Base-by-base conservation (phyloP, 371 early-diverging fungal genomes). In the Blyttiomyces sp. region DNA sequence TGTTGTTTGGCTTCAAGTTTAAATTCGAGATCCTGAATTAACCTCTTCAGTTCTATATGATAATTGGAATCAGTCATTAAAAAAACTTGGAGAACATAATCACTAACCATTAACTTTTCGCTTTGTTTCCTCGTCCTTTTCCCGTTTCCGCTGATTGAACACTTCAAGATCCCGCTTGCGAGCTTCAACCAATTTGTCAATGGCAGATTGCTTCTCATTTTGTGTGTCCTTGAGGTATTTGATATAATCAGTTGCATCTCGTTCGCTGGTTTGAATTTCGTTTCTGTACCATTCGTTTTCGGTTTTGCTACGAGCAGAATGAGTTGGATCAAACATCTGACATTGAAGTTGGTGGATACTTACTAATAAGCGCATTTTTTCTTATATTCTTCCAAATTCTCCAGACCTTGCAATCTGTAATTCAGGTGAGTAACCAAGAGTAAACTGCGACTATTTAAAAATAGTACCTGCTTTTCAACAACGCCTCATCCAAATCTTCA, bases 281-380 rank as follows among this genome's bases (percentile, higher is more conserved):
- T 70, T 51, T 2, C 75, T 46, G 54, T 76, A 78, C 79, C 79
- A 78, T 26, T 73, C 76, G 60, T 78, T 78, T 50, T 78, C 79
- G 9, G 53, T 46, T 43, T 78, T 78, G 56, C 78, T 75, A 24
- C 36, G 24, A 33, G 21, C n/a, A 35, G 7, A 7, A 21, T 19
- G 11, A 23, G 5, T 4, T 28, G 17, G 16, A 17, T 36, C 19
- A 33, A 19, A 39, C 11, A 52, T 43, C 17, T 11, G 43, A 46
- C 36, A n/a, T 43, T 33, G 13, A 28, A 43, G 21, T 19, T 11
- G 43, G 6, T 6, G 7, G 6, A 0, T 4, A 59, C 76, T 44
- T 63, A 77, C 78, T 76, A 73, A 35, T 62, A 49, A 9, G 33
- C 51, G 58, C 76, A 78, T 59, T 74, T 72, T 16, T 44, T 24